phyloP scores from a whole-genome alignment of 2,329 filamentous ascomycete species.

The Penicillium sp. region DNA sequence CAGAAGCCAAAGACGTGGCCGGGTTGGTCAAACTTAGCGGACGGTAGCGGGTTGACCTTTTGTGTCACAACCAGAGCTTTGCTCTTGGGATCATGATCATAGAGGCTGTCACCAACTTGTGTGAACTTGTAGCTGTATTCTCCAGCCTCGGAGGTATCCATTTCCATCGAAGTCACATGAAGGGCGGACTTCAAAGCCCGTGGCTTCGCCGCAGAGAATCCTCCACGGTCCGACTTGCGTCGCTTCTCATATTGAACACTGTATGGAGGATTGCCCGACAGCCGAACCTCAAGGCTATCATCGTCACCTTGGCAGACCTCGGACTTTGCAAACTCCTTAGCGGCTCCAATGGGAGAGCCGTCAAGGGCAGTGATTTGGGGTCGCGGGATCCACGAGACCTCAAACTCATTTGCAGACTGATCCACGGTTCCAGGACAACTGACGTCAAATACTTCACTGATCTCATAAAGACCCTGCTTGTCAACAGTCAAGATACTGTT shows the following conservation, averaged over 20 bases:
- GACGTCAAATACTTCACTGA: conserved; percentile 72
- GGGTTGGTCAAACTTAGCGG: conserved; percentile 77
- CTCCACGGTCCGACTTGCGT: conserved; percentile 68
- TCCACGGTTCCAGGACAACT: conserved; percentile 83
- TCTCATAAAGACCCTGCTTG: conserved; percentile 73
- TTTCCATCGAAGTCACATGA: conserved; percentile 72
- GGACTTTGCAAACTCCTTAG: conserved; percentile 65
- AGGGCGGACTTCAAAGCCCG: conserved; percentile 76
- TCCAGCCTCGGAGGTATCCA: conserved; percentile 83
- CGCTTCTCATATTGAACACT: conserved; percentile 78
- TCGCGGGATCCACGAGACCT: conserved; percentile 80
- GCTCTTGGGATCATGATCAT: conserved; percentile 70
- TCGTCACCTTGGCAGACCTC: conserved; percentile 94
- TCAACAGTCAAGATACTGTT: conserved; percentile 71
- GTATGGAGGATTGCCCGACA: conserved; percentile 81
- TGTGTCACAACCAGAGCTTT: conserved; percentile 72
- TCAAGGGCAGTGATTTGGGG: conserved; percentile 67
- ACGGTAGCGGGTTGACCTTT: conserved; percentile 78
- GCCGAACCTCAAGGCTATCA: conserved; percentile 77
- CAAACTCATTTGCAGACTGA: conserved; percentile 68
- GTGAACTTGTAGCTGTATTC: conserved; percentile 83
- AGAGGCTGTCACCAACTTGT: conserved; percentile 80
- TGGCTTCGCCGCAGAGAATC: conserved; percentile 63
- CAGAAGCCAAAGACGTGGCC: conserved; percentile 96
- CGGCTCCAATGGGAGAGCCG: conserved; percentile 49